A percentile compares a stretch with the other conserved stretches of the same genome.
These are phyloP conservation scores for Lentinus tigrinus DNA, from an alignment of 768 basidiomycete genomes.

Conservation along the genomic window DNA sequence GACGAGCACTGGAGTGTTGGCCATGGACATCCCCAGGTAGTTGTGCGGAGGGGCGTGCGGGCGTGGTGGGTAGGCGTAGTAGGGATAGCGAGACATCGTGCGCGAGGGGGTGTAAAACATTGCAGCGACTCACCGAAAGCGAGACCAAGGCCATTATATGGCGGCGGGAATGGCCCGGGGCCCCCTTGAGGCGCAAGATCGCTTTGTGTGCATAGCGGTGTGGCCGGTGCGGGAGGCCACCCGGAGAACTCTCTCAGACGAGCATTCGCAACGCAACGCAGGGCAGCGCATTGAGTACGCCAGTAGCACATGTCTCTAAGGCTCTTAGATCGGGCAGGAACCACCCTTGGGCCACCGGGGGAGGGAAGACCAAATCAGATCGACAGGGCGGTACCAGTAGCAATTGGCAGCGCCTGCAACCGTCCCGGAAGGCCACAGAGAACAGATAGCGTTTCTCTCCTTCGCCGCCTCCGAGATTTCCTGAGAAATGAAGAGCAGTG, in stretches of 20 bases:
- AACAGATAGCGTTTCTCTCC: neutral
- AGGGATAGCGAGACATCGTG: constrained; percentile 3
- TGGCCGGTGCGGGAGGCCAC: constrained; percentile 7
- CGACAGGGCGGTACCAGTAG: constrained; percentile 5
- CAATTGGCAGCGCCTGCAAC: constrained; percentile 3
- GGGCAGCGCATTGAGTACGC: neutral
- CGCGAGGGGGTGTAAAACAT: neutral
- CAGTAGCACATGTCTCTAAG: neutral
- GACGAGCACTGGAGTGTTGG: constrained; percentile 11
- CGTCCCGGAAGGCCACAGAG: neutral
- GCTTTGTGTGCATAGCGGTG: constrained; percentile 1
- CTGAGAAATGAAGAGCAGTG: neutral
- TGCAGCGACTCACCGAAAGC: neutral
- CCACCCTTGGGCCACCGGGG: constrained; percentile 4
- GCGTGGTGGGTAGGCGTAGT: constrained; percentile 3
- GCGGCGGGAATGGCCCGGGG: neutral
- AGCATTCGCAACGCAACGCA: neutral
- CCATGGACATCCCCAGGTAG: constrained; percentile 14
- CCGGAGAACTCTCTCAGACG: constrained; percentile 3
- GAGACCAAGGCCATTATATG: neutral
- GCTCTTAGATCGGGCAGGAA: neutral
- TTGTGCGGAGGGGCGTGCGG: constrained; percentile 1
- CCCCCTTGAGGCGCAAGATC: neutral
- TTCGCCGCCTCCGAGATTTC: constrained; percentile 1
- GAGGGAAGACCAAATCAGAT: constrained; percentile 6